These are phyloP conservation scores for Cymbidium sinense DNA, from an alignment of 106 monocot species.

Conservation along the genomic window DNA sequence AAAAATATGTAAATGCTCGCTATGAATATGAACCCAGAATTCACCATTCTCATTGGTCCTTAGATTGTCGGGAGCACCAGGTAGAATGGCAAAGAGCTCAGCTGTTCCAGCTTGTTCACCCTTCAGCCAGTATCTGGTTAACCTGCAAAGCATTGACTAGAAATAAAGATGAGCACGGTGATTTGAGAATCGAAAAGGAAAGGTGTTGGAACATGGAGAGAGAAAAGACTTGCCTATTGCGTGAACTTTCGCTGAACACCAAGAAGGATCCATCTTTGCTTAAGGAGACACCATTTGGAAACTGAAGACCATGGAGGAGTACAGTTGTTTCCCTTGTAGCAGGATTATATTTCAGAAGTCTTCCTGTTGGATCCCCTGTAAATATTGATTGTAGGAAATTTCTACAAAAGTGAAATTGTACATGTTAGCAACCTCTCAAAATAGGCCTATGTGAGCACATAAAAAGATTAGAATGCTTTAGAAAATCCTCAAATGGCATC, in stretches of 20 bases:
- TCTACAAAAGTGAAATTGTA: constrained; percentile 26
- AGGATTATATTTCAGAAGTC: constrained; percentile 69
- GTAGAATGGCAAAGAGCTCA: constrained; percentile 58
- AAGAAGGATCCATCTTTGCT: constrained; percentile 88
- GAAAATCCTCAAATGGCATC: not conserved
- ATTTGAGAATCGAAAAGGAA: not conserved
- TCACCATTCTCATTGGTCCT: constrained; percentile 91
- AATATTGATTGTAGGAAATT: constrained; percentile 77
- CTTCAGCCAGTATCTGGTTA: constrained; percentile 81
- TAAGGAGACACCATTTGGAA: constrained; percentile 84
- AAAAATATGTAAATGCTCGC: constrained; percentile 27
- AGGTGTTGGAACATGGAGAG: not conserved
- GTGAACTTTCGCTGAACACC: constrained; percentile 63
- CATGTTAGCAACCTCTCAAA: not conserved
- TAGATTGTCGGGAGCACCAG: constrained; percentile 84
- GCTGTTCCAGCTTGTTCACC: constrained; percentile 72
- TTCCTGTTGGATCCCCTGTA: constrained; percentile 67
- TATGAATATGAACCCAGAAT: constrained; percentile 91
- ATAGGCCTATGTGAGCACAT: not conserved
- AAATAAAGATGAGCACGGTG: not conserved
- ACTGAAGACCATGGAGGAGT: constrained; percentile 58
- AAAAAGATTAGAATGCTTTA: constrained; percentile 1
- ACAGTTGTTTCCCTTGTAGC: constrained; percentile 64
- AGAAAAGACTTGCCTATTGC: constrained; percentile 38
- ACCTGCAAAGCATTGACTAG: constrained; percentile 13